These are phyloP conservation scores for Dentipellis sp. DNA, from an alignment of 768 basidiomycete genomes.

Conservation along the genomic window DNA sequence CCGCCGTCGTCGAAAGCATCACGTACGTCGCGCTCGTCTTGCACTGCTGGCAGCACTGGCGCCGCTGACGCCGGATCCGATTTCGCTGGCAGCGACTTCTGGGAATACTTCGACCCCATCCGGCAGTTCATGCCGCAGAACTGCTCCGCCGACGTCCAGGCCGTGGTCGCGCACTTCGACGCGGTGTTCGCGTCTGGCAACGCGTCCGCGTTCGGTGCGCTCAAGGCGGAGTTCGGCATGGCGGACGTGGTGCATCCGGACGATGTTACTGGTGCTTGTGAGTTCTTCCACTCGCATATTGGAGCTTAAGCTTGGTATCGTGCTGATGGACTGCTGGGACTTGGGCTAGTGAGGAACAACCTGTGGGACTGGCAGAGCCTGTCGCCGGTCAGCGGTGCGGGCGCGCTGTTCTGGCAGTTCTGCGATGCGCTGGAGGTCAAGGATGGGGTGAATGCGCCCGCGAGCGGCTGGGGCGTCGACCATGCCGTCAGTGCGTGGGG, in stretches of 20 bases:
- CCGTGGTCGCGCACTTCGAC: conserved; percentile 55
- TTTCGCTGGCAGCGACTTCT: conserved; percentile 37
- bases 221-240: conserved; percentile 56
- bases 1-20: conserved; percentile 60
- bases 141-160: conserved; percentile 65
- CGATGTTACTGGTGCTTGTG: conserved; percentile 53
- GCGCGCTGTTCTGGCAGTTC: conserved; percentile 44
- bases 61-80: too few relatives aligned
- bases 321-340: background rate
- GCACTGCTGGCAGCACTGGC: background rate
- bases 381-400: conserved; percentile 37
- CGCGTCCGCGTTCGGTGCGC: conserved; percentile 33
- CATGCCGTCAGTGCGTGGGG: conserved; percentile 58
- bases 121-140: conserved; percentile 59
- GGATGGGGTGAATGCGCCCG: conserved; percentile 39
- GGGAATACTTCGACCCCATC: conserved; percentile 68
- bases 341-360: conserved; percentile 29
- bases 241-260: conserved; percentile 48
- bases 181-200: conserved; percentile 38
- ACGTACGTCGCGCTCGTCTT: conserved; percentile 16
- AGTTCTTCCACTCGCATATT: conserved; percentile 18
- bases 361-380: conserved; percentile 64
- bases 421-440: conserved; percentile 65
- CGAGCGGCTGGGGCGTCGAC: conserved; percentile 51
- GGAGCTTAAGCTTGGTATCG: background rate